These are phyloP conservation scores for Acanthamoeba healyi DNA, from an alignment of 208 protist genomes.

Conservation along the genomic window DNA sequence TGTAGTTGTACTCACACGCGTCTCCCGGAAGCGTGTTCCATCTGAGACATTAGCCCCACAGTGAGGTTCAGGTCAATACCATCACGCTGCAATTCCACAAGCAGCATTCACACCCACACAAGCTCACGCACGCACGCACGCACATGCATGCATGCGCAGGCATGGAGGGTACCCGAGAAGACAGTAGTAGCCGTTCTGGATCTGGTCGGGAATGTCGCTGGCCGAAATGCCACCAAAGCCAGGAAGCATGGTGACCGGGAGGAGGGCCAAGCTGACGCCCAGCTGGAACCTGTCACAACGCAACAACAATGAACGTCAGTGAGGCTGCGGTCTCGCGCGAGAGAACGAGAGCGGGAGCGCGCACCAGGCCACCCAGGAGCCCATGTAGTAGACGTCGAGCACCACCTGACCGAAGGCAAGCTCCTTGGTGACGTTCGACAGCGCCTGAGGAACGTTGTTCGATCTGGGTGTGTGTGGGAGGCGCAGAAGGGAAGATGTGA, in stretches of 20 bases:
- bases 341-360: not conserved
- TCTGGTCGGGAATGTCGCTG: constrained; percentile 50
- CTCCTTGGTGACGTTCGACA: constrained; percentile 58
- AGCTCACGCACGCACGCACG: not conserved
- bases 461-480: not conserved
- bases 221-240: constrained; percentile 51
- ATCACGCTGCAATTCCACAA: too few relatives aligned
- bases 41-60: not conserved
- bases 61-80: not conserved
- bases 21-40: constrained; percentile 71
- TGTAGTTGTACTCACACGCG: constrained; percentile 74
- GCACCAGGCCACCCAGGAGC: constrained; percentile 56
- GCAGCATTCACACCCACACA: not conserved
- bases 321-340: not conserved
- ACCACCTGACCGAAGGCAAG: constrained; percentile 47
- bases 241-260: constrained; percentile 49
- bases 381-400: constrained; percentile 68
- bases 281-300: constrained; percentile 36
- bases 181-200: constrained; percentile 42
- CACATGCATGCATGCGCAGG: not conserved
- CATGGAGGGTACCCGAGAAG: constrained; percentile 44
- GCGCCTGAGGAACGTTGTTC: constrained; percentile 44
- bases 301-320: not conserved
- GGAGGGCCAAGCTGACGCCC: constrained; percentile 25
- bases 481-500: too few relatives aligned